Evolutionary conservation across 306 rosid species (phyloP), one percentile per base, ranked within the genome.

Genomic region (Vigna reflexopilosa): DNA sequence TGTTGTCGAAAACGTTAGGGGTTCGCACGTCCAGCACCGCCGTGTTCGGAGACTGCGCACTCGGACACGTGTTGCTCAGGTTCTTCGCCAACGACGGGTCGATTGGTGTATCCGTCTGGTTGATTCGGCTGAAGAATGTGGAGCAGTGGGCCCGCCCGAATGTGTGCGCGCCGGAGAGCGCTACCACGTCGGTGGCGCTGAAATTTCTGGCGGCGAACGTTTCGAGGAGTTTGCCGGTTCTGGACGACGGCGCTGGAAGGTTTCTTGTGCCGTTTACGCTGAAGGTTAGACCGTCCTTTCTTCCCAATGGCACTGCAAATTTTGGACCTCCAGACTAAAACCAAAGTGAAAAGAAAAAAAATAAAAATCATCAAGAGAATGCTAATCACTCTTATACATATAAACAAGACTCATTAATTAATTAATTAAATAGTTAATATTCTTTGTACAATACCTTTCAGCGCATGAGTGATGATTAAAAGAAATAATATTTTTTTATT

Each of bases 81-180:
- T 59, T 69, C 9, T 78, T 70, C 22, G 84, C 75, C 9, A 89
- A 77, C 32, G 83, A 62, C 12, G 77, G 5, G 67, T 89, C 85
- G 72, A 89, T 67, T 17, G 64, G 65, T 0, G 82, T 12, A 32
- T 85, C 87, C 8, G 73, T 70, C 24, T 77, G 78, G 12, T 84
- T 81, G 24, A 87, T 65, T 4, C 91, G 68, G 36, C 1, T 15
- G 0, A 64, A 49, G 80, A 89, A 85, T 19, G 89, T 75, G n/a
- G 5, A 0, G 12, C 93, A 89, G 51, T 87, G 89, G 82, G 83
- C 36, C 0, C 83, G 16, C 5, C 93, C 93, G 4, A 85, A 81
- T 11, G 90, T 87, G 85, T 89, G 93, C 7, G 82, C 93, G 0
- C 93, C 93, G 0, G 90, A 89, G 36, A 89, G 81, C 17, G 93